Evolutionary conservation across 257 asterid species (phyloP), one percentile per base, ranked within the genome.

Genomic region (Verbascum thapsus): DNA sequence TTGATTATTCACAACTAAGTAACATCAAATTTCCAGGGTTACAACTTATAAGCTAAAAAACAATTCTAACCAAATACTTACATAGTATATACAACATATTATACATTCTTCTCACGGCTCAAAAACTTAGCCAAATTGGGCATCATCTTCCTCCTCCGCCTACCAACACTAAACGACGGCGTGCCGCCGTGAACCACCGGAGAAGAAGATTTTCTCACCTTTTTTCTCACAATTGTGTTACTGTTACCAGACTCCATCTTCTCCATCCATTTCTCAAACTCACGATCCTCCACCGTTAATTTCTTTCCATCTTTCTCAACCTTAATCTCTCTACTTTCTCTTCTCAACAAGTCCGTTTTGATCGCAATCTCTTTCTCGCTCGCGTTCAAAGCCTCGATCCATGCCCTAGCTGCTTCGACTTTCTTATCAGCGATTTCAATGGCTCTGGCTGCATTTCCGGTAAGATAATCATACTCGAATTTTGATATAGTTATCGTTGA

Each of bases 361-460:
- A 76, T 74, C 34, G 66, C 64, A 8, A 80, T 74, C 58, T 80
- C 86, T 61, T 69, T 76, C 61, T 76, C 83, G 30, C 79, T 83
- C 26, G 84, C 84, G 69, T 77, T 77, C 49, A 85, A 51, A 22
- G 90, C 85, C 51, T 78, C 81, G 10, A 76, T 35, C 90, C 94
- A 85, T 1, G 94, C 90, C 68, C 66, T 61, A 18, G 83, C 87
- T 11, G 90, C 94, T 44, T 68, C 82, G 3, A 85, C 82, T 55
- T 85, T 85, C 68, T 76, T 80, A 47, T 78, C 84, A 2, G 90
- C 87, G 16, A 85, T 63, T 63, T 74, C 85, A 34, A 58, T 75
- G 13, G 90, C 86, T 45, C 58, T 65, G 7, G 54, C 72, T 30
- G 85, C 94, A 12, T 70, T 79, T 2, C 76, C 85, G 9, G 20